Base-by-base conservation (phyloP, 2,329 filamentous ascomycete genomes). In the Trichoderma koningiopsis region DNA sequence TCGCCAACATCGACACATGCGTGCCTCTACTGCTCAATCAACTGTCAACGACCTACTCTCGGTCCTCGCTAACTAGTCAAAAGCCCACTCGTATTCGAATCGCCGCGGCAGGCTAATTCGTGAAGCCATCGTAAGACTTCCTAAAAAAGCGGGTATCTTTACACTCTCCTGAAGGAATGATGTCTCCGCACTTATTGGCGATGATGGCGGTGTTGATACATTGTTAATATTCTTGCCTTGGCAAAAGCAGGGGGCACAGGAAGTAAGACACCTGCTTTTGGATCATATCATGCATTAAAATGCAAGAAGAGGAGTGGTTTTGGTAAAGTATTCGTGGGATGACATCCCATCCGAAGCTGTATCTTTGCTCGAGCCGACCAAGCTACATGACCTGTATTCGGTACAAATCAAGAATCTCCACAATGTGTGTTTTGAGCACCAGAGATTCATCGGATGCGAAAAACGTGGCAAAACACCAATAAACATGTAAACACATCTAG, bases 41-140 rank as follows among this genome's bases (percentile, higher is more conserved):
- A 53, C 37, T 58, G 29, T 22, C 49, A 35, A 40, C 40, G 5
- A 24, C 40, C 53, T 40, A 40, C 14, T 40, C 19, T 58, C 68
- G 60, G 60, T 14, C 27, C 43, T 69, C 53, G 68, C 68, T 52
- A 64, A 64, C 27, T 29, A 49, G 35, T 57, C 43, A 43, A 40
- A 24, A 55, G 27, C 29, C 57, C 40, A n/a, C 19, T 43, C n/a
- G 11, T 40, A 40, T n/a, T 27, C 49, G 37, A 40, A 40, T 31
- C 7, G 31, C 49, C 47, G 22, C 13, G 35, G 22, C 24, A 16
- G 33, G 22, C 24, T 24, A 37, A 37, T 53, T 22, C 22, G 35
- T 52, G 24, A 58, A 64, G 60, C 68, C 53, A 69, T 64, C 16
- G 68, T 69, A 58, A 35, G 60, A 65, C 60, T 65, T 43, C 53